A percentile compares a stretch with the other conserved stretches of the same genome.
phyloP scores from a whole-genome alignment of 2,329 filamentous ascomycete species.

The Fusarium sp. region DNA sequence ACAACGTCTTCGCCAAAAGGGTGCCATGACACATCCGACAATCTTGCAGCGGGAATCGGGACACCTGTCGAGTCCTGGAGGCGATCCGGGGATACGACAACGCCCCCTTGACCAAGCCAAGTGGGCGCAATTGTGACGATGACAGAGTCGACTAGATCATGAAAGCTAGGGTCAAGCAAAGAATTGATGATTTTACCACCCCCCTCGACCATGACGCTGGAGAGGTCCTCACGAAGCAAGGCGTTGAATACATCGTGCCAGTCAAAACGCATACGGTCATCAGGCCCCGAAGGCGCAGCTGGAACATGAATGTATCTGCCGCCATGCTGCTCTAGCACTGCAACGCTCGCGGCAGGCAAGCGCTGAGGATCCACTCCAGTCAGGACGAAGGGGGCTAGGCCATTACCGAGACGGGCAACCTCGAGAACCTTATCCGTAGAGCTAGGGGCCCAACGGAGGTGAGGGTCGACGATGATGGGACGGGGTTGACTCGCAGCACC shows the following conservation, averaged over 20 bases:
- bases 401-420: conserved; percentile 74
- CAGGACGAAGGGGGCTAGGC: conserved; percentile 82
- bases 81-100: conserved; percentile 80
- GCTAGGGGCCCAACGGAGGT: conserved; percentile 77
- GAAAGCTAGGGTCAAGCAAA: conserved; percentile 75
- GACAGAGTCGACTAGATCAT: conserved; percentile 79
- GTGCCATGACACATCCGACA: conserved; percentile 79
- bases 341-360: conserved; percentile 60
- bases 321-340: conserved; percentile 63
- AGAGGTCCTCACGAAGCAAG: conserved; percentile 72
- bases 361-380: conserved; percentile 62
- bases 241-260: conserved; percentile 76
- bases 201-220: conserved; percentile 93
- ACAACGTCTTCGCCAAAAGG: conserved; percentile 88
- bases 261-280: conserved; percentile 63
- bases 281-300: conserved; percentile 53
- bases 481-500: conserved; percentile 78
- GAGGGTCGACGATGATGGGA: conserved; percentile 86
- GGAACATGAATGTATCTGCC: conserved; percentile 66
- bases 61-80: conserved; percentile 64
- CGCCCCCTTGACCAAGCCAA: conserved; percentile 88
- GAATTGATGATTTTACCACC: conserved; percentile 87
- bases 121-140: conserved; percentile 92
- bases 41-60: conserved; percentile 73
- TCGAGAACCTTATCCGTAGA: conserved; percentile 75